Conservation (phyloP, 1,284 basidiomycete species). For the Gomphus bonarii region DNA sequence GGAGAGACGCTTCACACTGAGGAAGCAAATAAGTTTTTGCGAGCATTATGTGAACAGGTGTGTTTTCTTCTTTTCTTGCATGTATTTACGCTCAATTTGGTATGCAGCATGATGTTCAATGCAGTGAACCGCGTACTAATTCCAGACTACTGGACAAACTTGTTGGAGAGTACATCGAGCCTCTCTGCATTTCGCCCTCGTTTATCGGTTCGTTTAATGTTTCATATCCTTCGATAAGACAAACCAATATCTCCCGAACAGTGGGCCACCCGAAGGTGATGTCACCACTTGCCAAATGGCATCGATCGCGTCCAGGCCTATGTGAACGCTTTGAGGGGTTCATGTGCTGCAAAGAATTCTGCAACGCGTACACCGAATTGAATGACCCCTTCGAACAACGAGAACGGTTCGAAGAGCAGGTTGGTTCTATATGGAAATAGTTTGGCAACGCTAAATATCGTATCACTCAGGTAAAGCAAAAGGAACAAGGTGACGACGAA, state of each 20-base stretch:
- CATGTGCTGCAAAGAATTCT: conserved; percentile 97
- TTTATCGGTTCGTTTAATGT: conserved; percentile 67
- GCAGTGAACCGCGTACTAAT: conserved; percentile 91
- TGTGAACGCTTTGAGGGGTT: conserved; percentile 99
- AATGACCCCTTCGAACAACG: conserved; percentile 98
- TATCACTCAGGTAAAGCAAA: conserved; percentile 59
- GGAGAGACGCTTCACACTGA: conserved; percentile 86
- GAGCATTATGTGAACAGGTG: conserved; percentile 77
- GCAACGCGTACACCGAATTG: conserved; percentile 97
- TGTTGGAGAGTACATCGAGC: conserved; percentile 96
- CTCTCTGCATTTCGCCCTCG: conserved; percentile 89
- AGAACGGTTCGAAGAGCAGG: conserved; percentile 92
- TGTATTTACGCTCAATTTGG: conserved; percentile 9
- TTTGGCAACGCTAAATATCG: background rate
- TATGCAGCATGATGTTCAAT: conserved; percentile 88
- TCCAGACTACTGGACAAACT: conserved; percentile 97
- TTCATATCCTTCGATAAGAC: background rate
- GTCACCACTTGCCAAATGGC: conserved; percentile 97
- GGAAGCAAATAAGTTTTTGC: conserved; percentile 84
- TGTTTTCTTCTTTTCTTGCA: background rate
- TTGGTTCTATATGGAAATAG: conserved; percentile 17
- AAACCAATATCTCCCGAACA: conserved; percentile 19
- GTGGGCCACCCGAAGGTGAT: conserved; percentile 99
- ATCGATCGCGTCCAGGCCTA: conserved; percentile 85
- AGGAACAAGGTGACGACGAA: conserved; percentile 96